phyloP scores from a whole-genome alignment of 2,329 filamentous ascomycete genomes.

The Penicillium sp. region DNA sequence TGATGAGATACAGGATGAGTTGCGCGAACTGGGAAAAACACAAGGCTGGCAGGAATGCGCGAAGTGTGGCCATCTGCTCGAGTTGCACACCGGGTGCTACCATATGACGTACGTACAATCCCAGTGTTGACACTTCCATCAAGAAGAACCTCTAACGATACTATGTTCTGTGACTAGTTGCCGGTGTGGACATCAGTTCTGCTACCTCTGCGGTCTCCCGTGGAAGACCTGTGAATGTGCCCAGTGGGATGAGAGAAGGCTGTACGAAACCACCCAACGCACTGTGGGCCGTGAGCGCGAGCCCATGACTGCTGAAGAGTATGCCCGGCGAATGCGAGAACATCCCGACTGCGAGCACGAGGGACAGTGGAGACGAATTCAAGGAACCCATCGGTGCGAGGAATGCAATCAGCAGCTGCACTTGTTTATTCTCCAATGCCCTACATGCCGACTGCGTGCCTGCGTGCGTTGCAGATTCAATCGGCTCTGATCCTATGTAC shows the following conservation, averaged over 20 bases:
- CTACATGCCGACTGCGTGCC: neutral
- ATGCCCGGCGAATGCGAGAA: neutral
- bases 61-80: conserved; percentile 60
- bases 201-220: conserved; percentile 28
- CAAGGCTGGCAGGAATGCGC: conserved; percentile 74
- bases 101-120: conserved; percentile 34
- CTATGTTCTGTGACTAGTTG: conserved; percentile 24
- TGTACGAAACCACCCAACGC: neutral
- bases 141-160: neutral
- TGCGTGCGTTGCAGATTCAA: too few relatives aligned
- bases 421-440: neutral
- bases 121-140: neutral
- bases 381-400: neutral
- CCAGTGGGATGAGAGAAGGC: conserved; percentile 18
- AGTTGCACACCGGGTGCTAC: conserved; percentile 33
- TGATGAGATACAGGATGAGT: conserved; percentile 25
- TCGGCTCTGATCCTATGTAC: too few relatives aligned
- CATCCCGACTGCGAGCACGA: neutral
- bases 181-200: conserved; percentile 32
- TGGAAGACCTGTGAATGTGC: conserved; percentile 31
- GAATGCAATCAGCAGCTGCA: neutral
- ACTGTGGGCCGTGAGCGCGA: neutral
- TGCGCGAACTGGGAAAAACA: conserved; percentile 62
- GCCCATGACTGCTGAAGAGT: neutral
- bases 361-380: neutral